phyloP scores from a whole-genome alignment of 1,284 basidiomycete genomes.

The Papiliotrema flavescens region DNA sequence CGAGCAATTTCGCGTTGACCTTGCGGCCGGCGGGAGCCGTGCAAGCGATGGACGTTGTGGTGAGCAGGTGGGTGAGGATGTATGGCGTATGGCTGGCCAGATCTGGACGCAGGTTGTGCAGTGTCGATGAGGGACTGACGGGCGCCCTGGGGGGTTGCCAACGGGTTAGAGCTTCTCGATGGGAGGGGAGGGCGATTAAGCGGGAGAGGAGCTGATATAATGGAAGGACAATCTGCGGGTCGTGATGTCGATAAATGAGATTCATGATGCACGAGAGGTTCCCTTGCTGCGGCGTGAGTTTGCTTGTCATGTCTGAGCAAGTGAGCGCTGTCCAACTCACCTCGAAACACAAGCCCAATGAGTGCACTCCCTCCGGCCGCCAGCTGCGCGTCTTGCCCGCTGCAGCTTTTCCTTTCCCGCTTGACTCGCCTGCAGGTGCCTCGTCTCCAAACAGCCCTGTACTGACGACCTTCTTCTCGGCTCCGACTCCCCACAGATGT shows the following conservation, averaged over 20 bases:
- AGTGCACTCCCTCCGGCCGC: conserved; percentile 20
- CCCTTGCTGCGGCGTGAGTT: conserved; percentile 14
- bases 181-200: conserved; percentile 58
- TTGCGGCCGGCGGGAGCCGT: conserved; percentile 24
- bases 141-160: conserved; percentile 57
- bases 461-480: conserved; percentile 37
- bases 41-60: conserved; percentile 8
- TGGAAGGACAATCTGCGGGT: conserved; percentile 47
- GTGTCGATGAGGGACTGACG: background rate
- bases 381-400: conserved; percentile 6
- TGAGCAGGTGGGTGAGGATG: conserved; percentile 31
- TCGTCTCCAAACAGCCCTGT: conserved; percentile 29
- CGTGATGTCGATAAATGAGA: conserved; percentile 25
- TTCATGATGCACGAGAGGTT: conserved; percentile 32
- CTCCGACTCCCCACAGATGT: conserved; percentile 45
- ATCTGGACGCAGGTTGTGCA: background rate
- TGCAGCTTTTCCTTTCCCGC: conserved; percentile 12
- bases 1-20: conserved; percentile 58
- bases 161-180: conserved; percentile 59
- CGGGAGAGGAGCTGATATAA: conserved; percentile 57
- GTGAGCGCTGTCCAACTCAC: conserved; percentile 13
- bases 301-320: background rate
- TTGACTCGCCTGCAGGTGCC: background rate
- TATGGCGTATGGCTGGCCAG: conserved; percentile 12
- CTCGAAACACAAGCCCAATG: conserved; percentile 34